Base-by-base conservation (phyloP, 495 filamentous ascomycete genomes). In the Parathielavia appendiculata region DNA sequence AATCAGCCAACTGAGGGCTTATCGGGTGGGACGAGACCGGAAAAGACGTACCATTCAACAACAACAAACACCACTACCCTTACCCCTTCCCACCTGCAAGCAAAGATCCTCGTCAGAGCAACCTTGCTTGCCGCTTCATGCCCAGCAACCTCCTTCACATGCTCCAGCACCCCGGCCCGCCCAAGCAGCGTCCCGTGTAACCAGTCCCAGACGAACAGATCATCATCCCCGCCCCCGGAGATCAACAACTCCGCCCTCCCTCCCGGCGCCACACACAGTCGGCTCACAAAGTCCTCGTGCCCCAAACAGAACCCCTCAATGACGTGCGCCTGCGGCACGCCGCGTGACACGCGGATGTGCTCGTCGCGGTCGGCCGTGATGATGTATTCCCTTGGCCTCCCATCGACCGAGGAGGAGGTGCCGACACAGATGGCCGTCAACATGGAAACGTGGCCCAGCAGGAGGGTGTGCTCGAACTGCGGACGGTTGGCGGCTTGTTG, bases 391-490 rank as follows among this genome's bases (percentile, higher is more conserved):
- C 83, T 74, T 5, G 23, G 12, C 4, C 17, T 30, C 6, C 48
- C 48, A 5, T 11, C 30, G 16, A 9, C 8, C 4, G 7, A 10
- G 5, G 74, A 51, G 6, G 65, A 53, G n/a, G 62, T 57, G 5
- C 79, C 82, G 26, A 82, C 76, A 4, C 72, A 63, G 36, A 97
- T 61, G 64, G 91, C 86, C 0, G 90, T 92, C 26, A 98, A 82
- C 81, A 96, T 84, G 0, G 93, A 97, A 9, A 97, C 92, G 75
- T 98, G 93, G 14, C 93, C 93, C 0, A 97, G 83, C 22, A 97
- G 75, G 1, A 91, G 75, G 38, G 84, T 77, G 64, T 88, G 84
- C 55, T 87, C 84, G 70, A 95, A 93, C 10, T 72, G 70, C 4
- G 80, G 72, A 54, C 66, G 64, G 64, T 49, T 76, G 69, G 62